phyloP scores from a whole-genome alignment of 371 early-diverging fungal genomes.

The Dipsacomyces acuminosporus region DNA sequence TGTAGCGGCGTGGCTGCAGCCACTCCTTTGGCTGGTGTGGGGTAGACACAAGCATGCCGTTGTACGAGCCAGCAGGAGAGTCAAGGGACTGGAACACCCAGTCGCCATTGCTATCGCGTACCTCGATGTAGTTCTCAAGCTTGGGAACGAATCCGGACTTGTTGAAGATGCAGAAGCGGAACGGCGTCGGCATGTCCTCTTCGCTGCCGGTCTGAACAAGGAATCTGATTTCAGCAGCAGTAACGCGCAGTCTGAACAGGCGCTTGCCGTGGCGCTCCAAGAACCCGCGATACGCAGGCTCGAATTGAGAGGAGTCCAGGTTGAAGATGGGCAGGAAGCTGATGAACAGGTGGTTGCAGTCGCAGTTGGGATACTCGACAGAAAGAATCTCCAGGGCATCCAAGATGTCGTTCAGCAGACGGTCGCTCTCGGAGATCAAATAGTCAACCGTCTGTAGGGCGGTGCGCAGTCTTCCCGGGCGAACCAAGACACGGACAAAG shows the following conservation, averaged over 20 bases:
- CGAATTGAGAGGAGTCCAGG: constrained; percentile 78
- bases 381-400: constrained; percentile 91
- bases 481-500: constrained; percentile 95
- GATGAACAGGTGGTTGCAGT: constrained; percentile 97
- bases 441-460: constrained; percentile 86
- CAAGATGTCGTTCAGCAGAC: constrained; percentile 86
- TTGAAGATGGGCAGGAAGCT: constrained; percentile 95
- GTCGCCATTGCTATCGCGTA: constrained; percentile 60
- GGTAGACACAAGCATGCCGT: constrained; percentile 74
- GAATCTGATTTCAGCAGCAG: constrained; percentile 93
- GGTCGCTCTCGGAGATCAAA: constrained; percentile 88
- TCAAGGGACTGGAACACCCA: constrained; percentile 55
- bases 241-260: constrained; percentile 91
- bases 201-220: constrained; percentile 65
- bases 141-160: constrained; percentile 88
- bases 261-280: constrained; percentile 91
- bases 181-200: constrained; percentile 65
- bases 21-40: constrained; percentile 91
- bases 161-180: constrained; percentile 88
- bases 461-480: constrained; percentile 78
- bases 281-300: constrained; percentile 79
- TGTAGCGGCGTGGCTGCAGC: constrained; percentile 95
- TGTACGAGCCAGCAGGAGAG: constrained; percentile 72
- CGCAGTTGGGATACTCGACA: constrained; percentile 84
- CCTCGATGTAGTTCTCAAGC: constrained; percentile 89